Base-by-base conservation (phyloP, 2,329 filamentous ascomycete species). In the Diaporthe ilicicola region DNA sequence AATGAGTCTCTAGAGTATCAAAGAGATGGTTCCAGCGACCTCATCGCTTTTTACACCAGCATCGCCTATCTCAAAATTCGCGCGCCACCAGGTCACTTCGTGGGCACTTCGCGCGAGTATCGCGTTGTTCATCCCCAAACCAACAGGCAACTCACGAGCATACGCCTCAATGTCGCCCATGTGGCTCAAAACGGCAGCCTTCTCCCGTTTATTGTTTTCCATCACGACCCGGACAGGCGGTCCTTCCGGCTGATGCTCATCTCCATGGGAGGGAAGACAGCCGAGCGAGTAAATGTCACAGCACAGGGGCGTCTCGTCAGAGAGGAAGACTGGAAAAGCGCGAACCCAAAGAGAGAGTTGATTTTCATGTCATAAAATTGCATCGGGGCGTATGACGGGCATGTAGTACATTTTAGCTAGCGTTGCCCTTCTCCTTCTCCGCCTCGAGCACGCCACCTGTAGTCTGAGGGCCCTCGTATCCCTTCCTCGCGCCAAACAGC, bases 401-500 rank as follows among this genome's bases (percentile, higher is more conserved):
- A 15, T 17, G 24, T 39, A 27, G 27, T 2, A 19, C 9, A 10
- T n/a, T 6, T 12, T 9, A 17, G 6, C 37, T 4, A 68, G n/a
- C 19, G n/a, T n/a, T 50, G 19, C 27, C 65, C 19, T 50, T 15
- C 15, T 27, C 27, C 53, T 70, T 66, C 59, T 67, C 61, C 10
- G 70, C 70, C 37, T 59, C 67, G 19, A 70, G 32, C 34, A 66
- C 12, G 7, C 50, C 76, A 66, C 39, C 75, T 17, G 48, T 75
- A 51, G 42, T 70, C 46, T 72, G 68, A n/a, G 72, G 72, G 5
- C 72, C 72, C 24, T 72, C 74, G 34, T 73, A 74, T 1, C 73
- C 73, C 44, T 73, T 75, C 46, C 74, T 73, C 10, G 76, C 76
- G 19, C 77, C 78, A 1, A 78, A 56, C 3, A 84, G 72, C 84